phyloP scores from a whole-genome alignment of 805 yeast species.

The Clavispora carvajalis region DNA sequence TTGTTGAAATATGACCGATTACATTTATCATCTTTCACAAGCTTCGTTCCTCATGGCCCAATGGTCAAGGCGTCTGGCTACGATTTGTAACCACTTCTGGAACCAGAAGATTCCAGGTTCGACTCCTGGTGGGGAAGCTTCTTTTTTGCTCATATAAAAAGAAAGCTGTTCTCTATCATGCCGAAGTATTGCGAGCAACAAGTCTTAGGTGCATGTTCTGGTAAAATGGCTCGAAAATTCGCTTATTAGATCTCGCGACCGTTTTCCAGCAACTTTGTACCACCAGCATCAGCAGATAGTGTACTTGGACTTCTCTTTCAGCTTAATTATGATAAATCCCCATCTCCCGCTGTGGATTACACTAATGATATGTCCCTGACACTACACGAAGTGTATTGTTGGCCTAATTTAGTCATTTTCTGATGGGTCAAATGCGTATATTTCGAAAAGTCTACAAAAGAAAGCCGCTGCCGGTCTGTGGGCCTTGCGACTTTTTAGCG shows the following conservation, averaged over 20 bases:
- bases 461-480: conserved; percentile 25
- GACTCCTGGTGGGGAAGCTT: conserved; percentile 52
- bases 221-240: too few species aligned
- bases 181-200: too few species aligned
- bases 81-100: conserved; percentile 47
- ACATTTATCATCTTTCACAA: conserved; percentile 1
- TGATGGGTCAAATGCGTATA: neutral
- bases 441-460: conserved; percentile 6
- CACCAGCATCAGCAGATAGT: conserved; percentile 12
- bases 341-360: too few species aligned
- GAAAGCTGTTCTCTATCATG: too few species aligned
- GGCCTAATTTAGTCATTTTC: too few species aligned
- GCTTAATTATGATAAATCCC: too few species aligned
- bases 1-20: neutral
- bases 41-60: conserved; percentile 69
- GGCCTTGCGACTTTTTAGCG: conserved; percentile 40
- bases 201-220: too few species aligned
- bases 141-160: too few species aligned
- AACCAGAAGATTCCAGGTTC: conserved; percentile 53
- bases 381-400: too few species aligned
- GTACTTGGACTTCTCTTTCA: too few species aligned
- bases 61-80: conserved; percentile 75
- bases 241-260: too few species aligned
- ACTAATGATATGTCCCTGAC: too few species aligned
- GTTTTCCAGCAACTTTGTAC: conserved; percentile 13